phyloP scores from a whole-genome alignment of 345 rosid genomes.

The Eucalyptus guilfoylei region DNA sequence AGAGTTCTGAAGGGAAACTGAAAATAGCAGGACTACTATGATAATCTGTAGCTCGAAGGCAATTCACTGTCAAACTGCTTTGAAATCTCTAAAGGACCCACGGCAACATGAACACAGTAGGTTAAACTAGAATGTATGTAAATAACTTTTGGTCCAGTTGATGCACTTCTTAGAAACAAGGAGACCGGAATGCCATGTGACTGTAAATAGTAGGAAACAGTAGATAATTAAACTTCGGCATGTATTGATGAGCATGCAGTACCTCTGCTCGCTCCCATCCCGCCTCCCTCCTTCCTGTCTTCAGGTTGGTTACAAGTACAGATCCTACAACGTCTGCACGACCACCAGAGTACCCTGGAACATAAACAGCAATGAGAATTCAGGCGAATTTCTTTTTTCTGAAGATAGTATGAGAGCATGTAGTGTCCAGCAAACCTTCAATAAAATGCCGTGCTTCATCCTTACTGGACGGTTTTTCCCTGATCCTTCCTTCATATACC shows the following conservation, averaged over 20 bases:
- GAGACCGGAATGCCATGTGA: neutral
- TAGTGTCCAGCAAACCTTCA: constrained; percentile 34
- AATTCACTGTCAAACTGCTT: neutral
- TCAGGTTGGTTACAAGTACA: constrained; percentile 66
- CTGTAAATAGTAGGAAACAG: neutral
- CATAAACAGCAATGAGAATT: neutral
- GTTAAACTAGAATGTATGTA: neutral
- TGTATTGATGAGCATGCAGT: neutral
- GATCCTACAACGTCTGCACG: constrained; percentile 90
- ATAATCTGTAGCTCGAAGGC: neutral
- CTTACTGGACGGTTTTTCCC: constrained; percentile 73
- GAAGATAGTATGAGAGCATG: neutral
- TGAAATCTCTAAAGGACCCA: neutral
- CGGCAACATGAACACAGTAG: neutral
- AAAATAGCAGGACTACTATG: neutral
- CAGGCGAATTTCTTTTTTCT: neutral
- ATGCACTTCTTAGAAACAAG: neutral
- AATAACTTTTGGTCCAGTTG: neutral
- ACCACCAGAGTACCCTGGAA: constrained; percentile 73
- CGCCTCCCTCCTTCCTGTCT: constrained; percentile 56
- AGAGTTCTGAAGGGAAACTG: neutral
- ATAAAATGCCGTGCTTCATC: constrained; percentile 81
- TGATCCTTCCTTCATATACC: constrained; percentile 64
- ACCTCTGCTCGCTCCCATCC: constrained; percentile 97
- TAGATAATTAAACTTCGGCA: neutral